These are phyloP conservation scores for Colletotrichum sp. DNA, from an alignment of 2,329 filamentous ascomycete species.

Conservation along the genomic window DNA sequence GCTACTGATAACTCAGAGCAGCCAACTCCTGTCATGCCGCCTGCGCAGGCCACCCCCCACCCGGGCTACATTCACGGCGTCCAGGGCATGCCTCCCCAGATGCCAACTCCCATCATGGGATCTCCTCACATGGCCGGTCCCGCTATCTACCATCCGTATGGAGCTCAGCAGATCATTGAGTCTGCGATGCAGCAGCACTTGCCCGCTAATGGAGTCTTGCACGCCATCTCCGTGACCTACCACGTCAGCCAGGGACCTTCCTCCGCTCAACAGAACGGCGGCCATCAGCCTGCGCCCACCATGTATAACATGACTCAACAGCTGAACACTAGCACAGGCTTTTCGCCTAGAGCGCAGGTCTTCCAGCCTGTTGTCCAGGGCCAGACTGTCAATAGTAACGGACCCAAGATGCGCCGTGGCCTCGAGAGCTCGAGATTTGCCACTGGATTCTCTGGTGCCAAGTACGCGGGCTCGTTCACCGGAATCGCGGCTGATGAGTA, in stretches of 20 bases:
- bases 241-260: neutral
- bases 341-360: neutral
- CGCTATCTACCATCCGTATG: neutral
- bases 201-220: neutral
- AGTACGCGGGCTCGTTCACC: slow-evolving; percentile 9
- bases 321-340: neutral
- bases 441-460: neutral
- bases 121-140: neutral
- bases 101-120: neutral
- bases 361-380: neutral
- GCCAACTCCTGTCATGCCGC: neutral
- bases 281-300: neutral
- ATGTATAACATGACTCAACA: neutral
- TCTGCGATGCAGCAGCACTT: neutral
- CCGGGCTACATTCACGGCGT: neutral
- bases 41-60: neutral
- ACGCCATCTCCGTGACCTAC: slow-evolving; percentile 9
- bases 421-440: slow-evolving; percentile 9
- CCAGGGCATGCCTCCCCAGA: neutral
- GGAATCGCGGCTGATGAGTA: neutral
- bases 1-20: neutral
- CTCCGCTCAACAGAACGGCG: neutral
- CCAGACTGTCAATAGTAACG: neutral
- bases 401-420: neutral
- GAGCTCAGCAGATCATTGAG: neutral